A percentile compares a stretch with the other conserved stretches of the same genome.
phyloP scores from a whole-genome alignment of 495 filamentous ascomycete genomes.

The Hypoxylon lienhwacheense region DNA sequence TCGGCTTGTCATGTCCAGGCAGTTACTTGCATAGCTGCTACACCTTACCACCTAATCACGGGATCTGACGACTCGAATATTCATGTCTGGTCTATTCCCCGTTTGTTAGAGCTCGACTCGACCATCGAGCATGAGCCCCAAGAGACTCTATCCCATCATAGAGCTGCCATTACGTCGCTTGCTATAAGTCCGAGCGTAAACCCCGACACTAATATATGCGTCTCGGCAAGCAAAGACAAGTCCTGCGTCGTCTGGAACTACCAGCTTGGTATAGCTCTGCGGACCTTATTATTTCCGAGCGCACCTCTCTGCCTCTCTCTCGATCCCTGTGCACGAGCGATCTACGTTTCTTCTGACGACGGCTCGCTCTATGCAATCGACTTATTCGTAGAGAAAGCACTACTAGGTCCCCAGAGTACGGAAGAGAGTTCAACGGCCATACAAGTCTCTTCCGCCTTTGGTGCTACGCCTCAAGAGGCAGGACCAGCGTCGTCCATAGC shows the following conservation, averaged over 20 bases:
- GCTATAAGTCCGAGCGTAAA: conserved; percentile 66
- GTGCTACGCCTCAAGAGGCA: conserved; percentile 59
- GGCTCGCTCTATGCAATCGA: conserved; percentile 80
- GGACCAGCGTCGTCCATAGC: conserved; percentile 64
- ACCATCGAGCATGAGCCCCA: conserved; percentile 57
- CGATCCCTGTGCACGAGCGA: conserved; percentile 80
- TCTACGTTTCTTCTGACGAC: conserved; percentile 82
- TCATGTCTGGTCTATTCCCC: conserved; percentile 82
- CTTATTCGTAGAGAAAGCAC: conserved; percentile 62
- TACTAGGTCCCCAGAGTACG: conserved; percentile 58
- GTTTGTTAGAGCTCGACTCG: conserved; percentile 64
- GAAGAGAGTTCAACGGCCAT: conserved; percentile 53
- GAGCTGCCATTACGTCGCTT: conserved; percentile 74
- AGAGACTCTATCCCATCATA: conserved; percentile 75
- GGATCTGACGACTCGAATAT: conserved; percentile 87
- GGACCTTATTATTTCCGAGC: conserved; percentile 77
- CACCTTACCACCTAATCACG: conserved; percentile 77
- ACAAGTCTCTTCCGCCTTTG: conserved; percentile 64
- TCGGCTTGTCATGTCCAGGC: conserved; percentile 83
- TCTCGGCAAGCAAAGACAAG: conserved; percentile 78
- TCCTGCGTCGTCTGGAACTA: conserved; percentile 90
- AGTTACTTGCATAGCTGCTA: conserved; percentile 73
- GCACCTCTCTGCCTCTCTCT: conserved; percentile 71
- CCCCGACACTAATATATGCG: conserved; percentile 66
- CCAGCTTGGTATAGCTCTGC: conserved; percentile 68